phyloP scores from a whole-genome alignment of 78 protist genomes.

The Chrysochromulina tobinii region DNA sequence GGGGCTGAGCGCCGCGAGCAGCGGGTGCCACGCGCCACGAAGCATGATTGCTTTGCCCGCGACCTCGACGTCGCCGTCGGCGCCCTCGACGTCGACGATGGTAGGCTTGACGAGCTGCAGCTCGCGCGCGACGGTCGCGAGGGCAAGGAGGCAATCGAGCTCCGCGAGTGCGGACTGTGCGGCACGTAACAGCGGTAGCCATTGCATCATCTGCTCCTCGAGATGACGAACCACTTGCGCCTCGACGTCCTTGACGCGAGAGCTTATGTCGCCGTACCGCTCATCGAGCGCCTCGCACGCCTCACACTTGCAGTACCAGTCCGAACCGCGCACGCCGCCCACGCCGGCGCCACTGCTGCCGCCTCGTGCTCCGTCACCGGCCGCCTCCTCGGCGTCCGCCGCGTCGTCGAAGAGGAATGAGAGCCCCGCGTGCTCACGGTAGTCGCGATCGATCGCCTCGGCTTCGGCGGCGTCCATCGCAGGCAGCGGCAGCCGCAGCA shows the following conservation, averaged over 20 bases:
- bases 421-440: background rate
- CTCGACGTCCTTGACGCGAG: background rate
- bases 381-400: background rate
- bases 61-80: no score
- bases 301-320: no score
- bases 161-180: background rate
- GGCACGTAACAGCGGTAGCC: background rate
- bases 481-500: slow-evolving; percentile 22
- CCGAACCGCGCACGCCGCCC: no score
- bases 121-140: slow-evolving; percentile 26
- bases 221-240: background rate
- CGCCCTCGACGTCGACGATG: background rate
- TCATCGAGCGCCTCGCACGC: background rate
- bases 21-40: no score
- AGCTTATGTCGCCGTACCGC: background rate
- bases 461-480: background rate
- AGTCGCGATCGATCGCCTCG: background rate
- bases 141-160: slow-evolving; percentile 38
- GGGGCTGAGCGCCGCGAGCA: no score
- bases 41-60: no score
- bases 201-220: background rate
- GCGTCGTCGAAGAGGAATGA: background rate
- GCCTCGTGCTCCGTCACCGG: no score
- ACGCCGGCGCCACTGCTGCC: no score
- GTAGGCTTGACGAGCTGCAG: slow-evolving; percentile 8